Conservation (phyloP, 129 eudicot genomes). For the Scalesia atractyloides region DNA sequence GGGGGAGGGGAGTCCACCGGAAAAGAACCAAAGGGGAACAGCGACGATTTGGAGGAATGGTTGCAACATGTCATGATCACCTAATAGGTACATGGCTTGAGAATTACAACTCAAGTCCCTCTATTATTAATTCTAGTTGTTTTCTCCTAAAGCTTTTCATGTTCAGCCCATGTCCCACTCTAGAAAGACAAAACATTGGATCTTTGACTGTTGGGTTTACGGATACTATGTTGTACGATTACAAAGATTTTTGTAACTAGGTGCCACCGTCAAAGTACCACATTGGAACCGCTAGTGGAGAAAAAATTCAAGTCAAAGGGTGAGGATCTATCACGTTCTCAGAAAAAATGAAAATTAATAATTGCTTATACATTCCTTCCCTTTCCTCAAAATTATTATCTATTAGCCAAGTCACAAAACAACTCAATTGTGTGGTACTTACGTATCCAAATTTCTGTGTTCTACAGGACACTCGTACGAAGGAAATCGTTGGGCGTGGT, state of each 20-base stretch:
- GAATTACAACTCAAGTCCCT: constrained; percentile 8
- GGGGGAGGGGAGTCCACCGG: neutral
- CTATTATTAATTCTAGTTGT: constrained; percentile 9
- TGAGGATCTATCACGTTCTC: neutral
- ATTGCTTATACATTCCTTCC: neutral
- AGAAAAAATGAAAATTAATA: neutral
- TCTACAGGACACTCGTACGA: constrained; percentile 15
- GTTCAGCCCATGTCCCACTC: neutral
- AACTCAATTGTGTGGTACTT: neutral
- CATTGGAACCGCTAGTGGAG: neutral
- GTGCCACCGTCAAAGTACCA: neutral
- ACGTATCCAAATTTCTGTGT: neutral
- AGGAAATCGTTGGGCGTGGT: constrained; percentile 14
- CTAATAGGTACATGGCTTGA: neutral
- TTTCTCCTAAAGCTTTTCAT: neutral
- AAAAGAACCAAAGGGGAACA: neutral
- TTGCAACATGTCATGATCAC: neutral
- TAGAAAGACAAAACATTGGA: neutral
- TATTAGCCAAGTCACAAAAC: neutral
- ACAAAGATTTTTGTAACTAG: neutral
- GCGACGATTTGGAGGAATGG: constrained; percentile 3
- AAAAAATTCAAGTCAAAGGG: neutral
- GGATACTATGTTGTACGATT: neutral
- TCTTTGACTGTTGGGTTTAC: neutral
- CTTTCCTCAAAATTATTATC: neutral